phyloP scores from a whole-genome alignment of 2,329 filamentous ascomycete species.

The Calonectria crousiana region DNA sequence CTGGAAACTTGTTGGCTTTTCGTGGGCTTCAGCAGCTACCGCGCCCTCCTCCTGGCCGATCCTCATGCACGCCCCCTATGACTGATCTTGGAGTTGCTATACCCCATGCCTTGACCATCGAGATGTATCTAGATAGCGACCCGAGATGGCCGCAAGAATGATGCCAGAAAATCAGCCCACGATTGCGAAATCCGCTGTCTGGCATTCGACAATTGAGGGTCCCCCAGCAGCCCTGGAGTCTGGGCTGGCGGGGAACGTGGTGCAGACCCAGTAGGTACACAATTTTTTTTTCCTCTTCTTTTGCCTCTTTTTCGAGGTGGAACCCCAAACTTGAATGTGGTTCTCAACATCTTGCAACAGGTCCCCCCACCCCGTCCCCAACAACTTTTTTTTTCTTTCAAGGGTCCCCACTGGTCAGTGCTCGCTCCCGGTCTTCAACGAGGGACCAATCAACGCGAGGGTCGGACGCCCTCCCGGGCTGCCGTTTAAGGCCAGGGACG shows the following conservation, averaged over 20 bases:
- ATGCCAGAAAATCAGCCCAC: conserved; percentile 42
- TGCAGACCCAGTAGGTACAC: conserved; percentile 25
- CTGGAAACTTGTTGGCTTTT: not conserved
- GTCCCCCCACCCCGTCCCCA: conserved; percentile 45
- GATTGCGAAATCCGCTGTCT: conserved; percentile 36
- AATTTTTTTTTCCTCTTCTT: conserved; percentile 3
- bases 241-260: conserved; percentile 26
- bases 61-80: not conserved
- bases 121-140: conserved; percentile 2
- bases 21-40: not conserved
- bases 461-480: conserved; percentile 17
- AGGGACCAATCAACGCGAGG: conserved; percentile 34
- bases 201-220: conserved; percentile 36
- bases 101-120: not conserved
- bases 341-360: conserved; percentile 37
- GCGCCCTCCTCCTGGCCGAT: not conserved
- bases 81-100: not conserved
- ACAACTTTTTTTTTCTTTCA: conserved; percentile 44
- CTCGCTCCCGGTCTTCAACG: conserved; percentile 10
- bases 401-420: conserved; percentile 15
- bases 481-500: conserved; percentile 25
- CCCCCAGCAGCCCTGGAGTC: not conserved
- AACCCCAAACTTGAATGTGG: conserved; percentile 32
- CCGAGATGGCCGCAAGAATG: conserved; percentile 21
- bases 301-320: conserved; percentile 12